A percentile compares a stretch with the other conserved stretches of the same genome.
These are phyloP conservation scores for Saccharum spontaneum DNA, from an alignment of 176 grass and related monocot genomes.

Conservation along the genomic window DNA sequence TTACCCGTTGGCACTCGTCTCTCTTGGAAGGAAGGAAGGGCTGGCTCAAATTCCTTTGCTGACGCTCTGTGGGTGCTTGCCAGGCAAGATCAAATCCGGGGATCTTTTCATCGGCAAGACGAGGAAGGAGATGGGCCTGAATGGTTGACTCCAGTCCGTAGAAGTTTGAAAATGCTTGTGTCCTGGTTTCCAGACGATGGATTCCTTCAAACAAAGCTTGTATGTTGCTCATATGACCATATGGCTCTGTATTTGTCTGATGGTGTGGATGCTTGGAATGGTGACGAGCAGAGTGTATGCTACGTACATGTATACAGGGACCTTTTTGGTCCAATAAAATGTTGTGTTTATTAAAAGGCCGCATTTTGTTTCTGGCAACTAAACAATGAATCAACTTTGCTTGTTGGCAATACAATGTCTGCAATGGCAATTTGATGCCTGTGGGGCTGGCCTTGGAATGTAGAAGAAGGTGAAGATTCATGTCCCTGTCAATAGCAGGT, in stretches of 20 bases:
- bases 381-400: not conserved
- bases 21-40: slow-evolving; percentile 60
- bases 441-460: not conserved
- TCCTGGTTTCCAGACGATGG: not conserved
- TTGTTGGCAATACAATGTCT: not conserved
- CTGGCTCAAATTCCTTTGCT: slow-evolving; percentile 48
- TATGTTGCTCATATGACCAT: not conserved
- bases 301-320: not conserved
- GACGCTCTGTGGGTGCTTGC: slow-evolving; percentile 47
- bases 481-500: not conserved
- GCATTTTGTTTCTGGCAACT: slow-evolving; percentile 4
- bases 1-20: slow-evolving; percentile 46
- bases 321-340: not conserved
- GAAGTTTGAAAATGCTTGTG: not conserved
- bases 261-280: not conserved
- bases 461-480: not conserved
- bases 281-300: not conserved
- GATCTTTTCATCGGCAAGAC: slow-evolving; percentile 51
- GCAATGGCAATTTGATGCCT: slow-evolving; percentile 7
- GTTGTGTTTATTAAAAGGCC: not conserved
- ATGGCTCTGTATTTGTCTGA: not conserved
- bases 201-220: not conserved
- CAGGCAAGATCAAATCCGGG: slow-evolving; percentile 56
- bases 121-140: slow-evolving; percentile 59
- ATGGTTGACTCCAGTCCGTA: not conserved